These are phyloP conservation scores for Penium margaritaceum DNA, from an alignment of 139 green algal species.

Conservation along the genomic window DNA sequence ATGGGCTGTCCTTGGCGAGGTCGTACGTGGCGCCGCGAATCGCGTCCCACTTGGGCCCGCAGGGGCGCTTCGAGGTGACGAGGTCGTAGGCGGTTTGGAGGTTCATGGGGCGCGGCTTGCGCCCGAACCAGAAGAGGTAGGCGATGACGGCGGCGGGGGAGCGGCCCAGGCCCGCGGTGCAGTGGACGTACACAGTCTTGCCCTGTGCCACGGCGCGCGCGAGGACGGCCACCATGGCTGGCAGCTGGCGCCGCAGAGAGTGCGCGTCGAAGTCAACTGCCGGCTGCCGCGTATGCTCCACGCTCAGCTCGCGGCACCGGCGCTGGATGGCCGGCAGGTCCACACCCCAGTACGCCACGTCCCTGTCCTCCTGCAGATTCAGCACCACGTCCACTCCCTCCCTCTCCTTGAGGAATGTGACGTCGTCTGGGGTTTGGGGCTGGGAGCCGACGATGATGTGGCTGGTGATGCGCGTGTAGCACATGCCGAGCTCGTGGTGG, in stretches of 20 bases:
- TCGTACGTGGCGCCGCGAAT: too few species aligned
- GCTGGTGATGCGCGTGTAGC: conserved; percentile 38
- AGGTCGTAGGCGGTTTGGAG: too few species aligned
- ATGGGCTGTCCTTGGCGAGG: too few species aligned
- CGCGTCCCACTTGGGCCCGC: too few species aligned
- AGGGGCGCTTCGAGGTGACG: too few species aligned
- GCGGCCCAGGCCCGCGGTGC: conserved; percentile 50
- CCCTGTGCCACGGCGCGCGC: conserved; percentile 14
- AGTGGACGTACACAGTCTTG: conserved; percentile 46
- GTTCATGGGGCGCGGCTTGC: too few species aligned
- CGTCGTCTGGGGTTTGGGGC: conserved; percentile 25
- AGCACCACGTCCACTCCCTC: conserved; percentile 44
- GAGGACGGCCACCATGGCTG: conserved; percentile 35
- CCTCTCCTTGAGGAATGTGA: conserved; percentile 23
- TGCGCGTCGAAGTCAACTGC: conserved; percentile 46
- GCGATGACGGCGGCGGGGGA: conserved; percentile 44
- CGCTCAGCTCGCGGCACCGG: not conserved
- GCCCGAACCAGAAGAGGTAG: conserved; percentile 54
- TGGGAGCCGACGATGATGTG: conserved; percentile 48
- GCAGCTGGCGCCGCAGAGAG: conserved; percentile 36
- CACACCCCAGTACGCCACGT: conserved; percentile 47
- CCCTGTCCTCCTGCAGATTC: conserved; percentile 47
- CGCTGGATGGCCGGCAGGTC: conserved; percentile 18
- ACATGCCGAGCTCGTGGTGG: conserved; percentile 34
- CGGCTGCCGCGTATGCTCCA: conserved; percentile 20